phyloP scores from a whole-genome alignment of 306 rosid species.

The Inga leiocalycina region DNA sequence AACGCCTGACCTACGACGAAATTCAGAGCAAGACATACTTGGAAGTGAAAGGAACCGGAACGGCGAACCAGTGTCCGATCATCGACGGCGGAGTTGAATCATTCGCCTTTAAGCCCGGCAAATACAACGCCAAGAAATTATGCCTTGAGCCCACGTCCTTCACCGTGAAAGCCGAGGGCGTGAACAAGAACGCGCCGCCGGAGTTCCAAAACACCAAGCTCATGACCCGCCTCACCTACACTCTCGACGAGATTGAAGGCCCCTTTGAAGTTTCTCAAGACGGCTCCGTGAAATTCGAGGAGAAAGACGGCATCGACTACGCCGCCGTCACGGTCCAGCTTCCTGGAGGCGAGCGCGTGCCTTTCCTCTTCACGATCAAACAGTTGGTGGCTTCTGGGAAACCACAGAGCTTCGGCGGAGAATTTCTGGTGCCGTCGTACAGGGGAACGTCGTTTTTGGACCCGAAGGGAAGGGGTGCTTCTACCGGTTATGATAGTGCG shows the following conservation, averaged over 20 bases:
- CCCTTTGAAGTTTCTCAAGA: conserved; percentile 78
- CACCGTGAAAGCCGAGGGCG: conserved; percentile 89
- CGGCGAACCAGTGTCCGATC: conserved; percentile 97
- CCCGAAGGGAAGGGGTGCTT: conserved; percentile 99
- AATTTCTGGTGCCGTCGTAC: conserved; percentile 85
- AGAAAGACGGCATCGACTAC: conserved; percentile 74
- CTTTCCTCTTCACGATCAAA: conserved; percentile 93
- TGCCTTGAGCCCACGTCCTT: conserved; percentile 95
- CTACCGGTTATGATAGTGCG: conserved; percentile 87
- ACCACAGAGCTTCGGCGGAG: conserved; percentile 70
- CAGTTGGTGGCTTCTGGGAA: conserved; percentile 92
- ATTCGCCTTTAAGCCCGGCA: conserved; percentile 79
- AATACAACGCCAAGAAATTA: conserved; percentile 77
- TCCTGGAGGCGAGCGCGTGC: conserved; percentile 94
- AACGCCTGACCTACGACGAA: conserved; percentile 85
- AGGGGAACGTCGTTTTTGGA: conserved; percentile 94
- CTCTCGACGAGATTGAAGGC: conserved; percentile 93
- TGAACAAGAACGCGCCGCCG: conserved; percentile 74
- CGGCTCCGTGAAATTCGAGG: conserved; percentile 63
- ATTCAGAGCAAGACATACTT: conserved; percentile 94
- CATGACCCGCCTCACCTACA: conserved; percentile 97
- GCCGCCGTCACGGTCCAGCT: conserved; percentile 80
- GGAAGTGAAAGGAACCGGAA: conserved; percentile 93
- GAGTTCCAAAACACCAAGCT: conserved; percentile 96
- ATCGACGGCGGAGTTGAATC: conserved; percentile 82